phyloP scores from a whole-genome alignment of 495 filamentous ascomycete genomes.

The Neurospora sp. region DNA sequence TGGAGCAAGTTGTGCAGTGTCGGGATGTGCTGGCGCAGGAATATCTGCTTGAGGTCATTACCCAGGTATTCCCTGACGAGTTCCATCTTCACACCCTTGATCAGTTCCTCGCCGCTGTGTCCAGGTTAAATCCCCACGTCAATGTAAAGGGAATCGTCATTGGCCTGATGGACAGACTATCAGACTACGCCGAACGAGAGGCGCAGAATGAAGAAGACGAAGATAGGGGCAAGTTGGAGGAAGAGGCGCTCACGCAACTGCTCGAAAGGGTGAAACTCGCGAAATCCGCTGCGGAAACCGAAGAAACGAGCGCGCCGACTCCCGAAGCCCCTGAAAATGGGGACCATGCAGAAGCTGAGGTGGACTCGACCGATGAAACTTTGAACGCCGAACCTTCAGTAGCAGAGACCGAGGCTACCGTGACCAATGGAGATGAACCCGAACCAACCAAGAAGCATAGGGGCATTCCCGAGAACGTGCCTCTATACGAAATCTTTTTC shows the following conservation, averaged over 20 bases:
- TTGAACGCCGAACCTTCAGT: conserved; percentile 20
- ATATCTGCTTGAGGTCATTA: conserved; percentile 94
- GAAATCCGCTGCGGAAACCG: conserved; percentile 42
- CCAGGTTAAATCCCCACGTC: conserved; percentile 85
- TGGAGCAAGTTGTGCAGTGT: conserved; percentile 97
- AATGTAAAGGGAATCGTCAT: conserved; percentile 98
- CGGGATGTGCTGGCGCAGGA: conserved; percentile 95
- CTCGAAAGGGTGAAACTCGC: conserved; percentile 66
- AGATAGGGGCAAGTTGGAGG: conserved; percentile 63
- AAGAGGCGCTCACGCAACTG: conserved; percentile 67
- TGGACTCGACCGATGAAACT: conserved; percentile 12
- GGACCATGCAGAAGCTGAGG: conserved; percentile 10
- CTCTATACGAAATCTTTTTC: conserved; percentile 95
- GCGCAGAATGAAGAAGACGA: conserved; percentile 62
- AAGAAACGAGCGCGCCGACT: conserved; percentile 4
- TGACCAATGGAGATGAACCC: conserved; percentile 27
- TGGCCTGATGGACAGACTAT: conserved; percentile 92
- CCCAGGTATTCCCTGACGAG: conserved; percentile 97
- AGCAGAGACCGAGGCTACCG: conserved; percentile 32
- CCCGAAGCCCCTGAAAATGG: conserved; percentile 13
- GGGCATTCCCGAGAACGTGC: conserved; percentile 71
- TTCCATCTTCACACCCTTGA: conserved; percentile 95
- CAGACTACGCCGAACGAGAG: conserved; percentile 83
- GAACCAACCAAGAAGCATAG: conserved; percentile 45
- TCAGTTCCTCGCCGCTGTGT: conserved; percentile 82